A percentile compares a stretch with the other conserved stretches of the same genome.
phyloP scores from a whole-genome alignment of 306 rosid species.

The Arachis stenosperma region DNA sequence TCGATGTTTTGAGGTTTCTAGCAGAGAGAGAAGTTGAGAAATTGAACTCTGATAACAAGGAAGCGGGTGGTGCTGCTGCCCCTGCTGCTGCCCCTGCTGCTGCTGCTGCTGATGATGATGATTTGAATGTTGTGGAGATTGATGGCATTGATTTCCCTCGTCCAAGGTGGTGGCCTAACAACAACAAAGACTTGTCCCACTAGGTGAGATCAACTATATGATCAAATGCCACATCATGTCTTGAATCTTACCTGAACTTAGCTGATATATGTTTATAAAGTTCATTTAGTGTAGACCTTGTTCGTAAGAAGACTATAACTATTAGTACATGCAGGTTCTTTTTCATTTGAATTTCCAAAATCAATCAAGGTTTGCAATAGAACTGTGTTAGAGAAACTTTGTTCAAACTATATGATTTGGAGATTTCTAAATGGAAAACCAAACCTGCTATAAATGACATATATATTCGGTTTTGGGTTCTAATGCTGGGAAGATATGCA shows the following conservation, averaged over 20 bases:
- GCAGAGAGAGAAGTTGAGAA: not conserved
- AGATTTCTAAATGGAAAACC: not conserved
- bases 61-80: not conserved
- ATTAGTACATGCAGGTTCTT: not conserved
- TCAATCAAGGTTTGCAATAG: not conserved
- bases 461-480: too few relatives aligned
- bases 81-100: too few relatives aligned
- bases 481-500: too few relatives aligned
- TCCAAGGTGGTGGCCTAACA: conserved; percentile 41
- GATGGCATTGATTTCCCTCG: conserved; percentile 51
- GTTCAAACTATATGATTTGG: not conserved
- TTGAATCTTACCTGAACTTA: too few relatives aligned
- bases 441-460: not conserved
- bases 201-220: too few relatives aligned
- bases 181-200: too few relatives aligned
- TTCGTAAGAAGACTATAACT: not conserved
- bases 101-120: not conserved
- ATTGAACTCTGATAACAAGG: too few relatives aligned
- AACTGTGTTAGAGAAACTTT: not conserved
- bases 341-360: too few relatives aligned
- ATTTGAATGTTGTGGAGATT: conserved; percentile 26
- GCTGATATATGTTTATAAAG: too few relatives aligned
- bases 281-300: too few relatives aligned
- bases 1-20: conserved; percentile 41
- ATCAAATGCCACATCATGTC: too few relatives aligned